Base-by-base conservation (phyloP, 352 stramenopile species). In the Phytopythium sindhum region DNA sequence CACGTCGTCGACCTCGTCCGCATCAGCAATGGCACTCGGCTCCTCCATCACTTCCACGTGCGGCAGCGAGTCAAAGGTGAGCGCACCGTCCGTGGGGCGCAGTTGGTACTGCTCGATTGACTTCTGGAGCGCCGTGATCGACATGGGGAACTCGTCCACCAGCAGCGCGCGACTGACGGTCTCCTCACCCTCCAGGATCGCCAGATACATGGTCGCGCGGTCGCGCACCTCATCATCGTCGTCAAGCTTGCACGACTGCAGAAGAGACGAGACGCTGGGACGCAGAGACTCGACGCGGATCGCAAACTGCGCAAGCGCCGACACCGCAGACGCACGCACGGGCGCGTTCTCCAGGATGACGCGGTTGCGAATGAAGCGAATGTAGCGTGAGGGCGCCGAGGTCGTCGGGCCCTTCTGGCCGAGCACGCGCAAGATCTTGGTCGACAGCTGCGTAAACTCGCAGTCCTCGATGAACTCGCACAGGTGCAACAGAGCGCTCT, bases 391-490 rank as follows among this genome's bases (percentile, higher is more conserved):
- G 4, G 97, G 97, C n/a, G 88, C 82, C 6, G 86, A 90, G 0
- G 97, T 99, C 42, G 78, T 95, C 0, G 97, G 97, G 15, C 97
- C 98, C 57, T 98, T 84, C 62, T 98, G 83, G 24, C 97, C 97
- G 24, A 99, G 72, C 14, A 99, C 84, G 67, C 98, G 95, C 57
- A 99, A 69, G 61, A 99, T 99, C 70, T 90, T 98, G 66, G 63
- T 97, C 12, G 86, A 95, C 14, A 96, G 61, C 69, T 95, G 86
- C 15, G 89, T 93, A 62, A 95, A 97, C 61, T 96, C 89, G 59
- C 88, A 97, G 84, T 99, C 97, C 71, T 99, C 98, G 68, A 99
- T 99, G 68, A 99, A 99, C 82, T 99, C 98, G 64, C 98, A 99
- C 58, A 99, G 72, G 72, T 99, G 97, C 5, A 99, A 81, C 33